A percentile compares a stretch with the other conserved stretches of the same genome.
These are phyloP conservation scores for Cryoendolithus antarcticus DNA, from an alignment of 2,329 filamentous ascomycete species.

Conservation along the genomic window DNA sequence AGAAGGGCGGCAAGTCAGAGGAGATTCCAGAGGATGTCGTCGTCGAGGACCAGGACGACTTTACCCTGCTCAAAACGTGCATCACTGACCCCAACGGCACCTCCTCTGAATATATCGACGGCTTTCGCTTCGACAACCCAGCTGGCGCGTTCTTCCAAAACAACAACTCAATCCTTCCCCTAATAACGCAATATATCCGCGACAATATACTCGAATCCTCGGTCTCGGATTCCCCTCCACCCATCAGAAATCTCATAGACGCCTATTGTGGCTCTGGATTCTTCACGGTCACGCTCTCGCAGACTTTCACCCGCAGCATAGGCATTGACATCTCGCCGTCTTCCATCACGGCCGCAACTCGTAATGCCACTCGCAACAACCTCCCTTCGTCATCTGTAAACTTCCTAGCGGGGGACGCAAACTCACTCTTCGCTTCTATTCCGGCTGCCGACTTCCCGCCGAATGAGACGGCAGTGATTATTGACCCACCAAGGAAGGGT, in stretches of 20 bases:
- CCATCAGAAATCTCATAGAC: constrained; percentile 80
- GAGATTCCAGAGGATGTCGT: constrained; percentile 32
- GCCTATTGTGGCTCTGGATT: constrained; percentile 95
- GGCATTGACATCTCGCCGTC: constrained; percentile 81
- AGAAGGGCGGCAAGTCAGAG: constrained; percentile 28
- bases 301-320: constrained; percentile 64
- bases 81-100: constrained; percentile 74
- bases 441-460: constrained; percentile 46
- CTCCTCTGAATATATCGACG: constrained; percentile 76
- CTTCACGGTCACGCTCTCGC: constrained; percentile 87
- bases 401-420: constrained; percentile 84
- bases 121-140: constrained; percentile 77
- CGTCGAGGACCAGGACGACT: constrained; percentile 43
- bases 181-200: constrained; percentile 78
- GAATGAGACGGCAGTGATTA: constrained; percentile 79
- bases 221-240: constrained; percentile 18
- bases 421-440: constrained; percentile 66
- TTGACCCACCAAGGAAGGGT: constrained; percentile 93
- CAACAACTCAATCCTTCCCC: constrained; percentile 91
- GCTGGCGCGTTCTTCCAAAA: constrained; percentile 98
- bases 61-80: constrained; percentile 73
- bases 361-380: constrained; percentile 67
- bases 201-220: constrained; percentile 53
- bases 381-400: constrained; percentile 55
- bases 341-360: constrained; percentile 65